Base-by-base conservation (phyloP, 768 basidiomycete species). In the Termitomyces sp. region DNA sequence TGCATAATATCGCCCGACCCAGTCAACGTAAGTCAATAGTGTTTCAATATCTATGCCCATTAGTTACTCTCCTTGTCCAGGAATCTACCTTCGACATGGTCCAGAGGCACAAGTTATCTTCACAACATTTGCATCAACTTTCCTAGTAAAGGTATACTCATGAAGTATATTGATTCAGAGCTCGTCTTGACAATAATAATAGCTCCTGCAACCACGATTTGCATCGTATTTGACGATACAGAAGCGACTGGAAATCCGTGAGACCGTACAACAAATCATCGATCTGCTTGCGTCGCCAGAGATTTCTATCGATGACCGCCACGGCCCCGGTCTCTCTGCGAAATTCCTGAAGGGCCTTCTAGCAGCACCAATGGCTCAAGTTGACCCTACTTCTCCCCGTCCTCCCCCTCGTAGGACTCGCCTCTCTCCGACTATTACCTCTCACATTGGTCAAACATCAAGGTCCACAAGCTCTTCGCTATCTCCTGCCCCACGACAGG, bases 91-190 rank as follows among this genome's bases (percentile, higher is more conserved):
- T 54, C 81, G 86, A 4, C 87, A 89, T 67, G 91, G 89, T 0
- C 89, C 91, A 2, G 90, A 91, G 67, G 85, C 87, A 0, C 87
- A 92, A 63, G 86, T 84, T 60, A 85, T 93, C 10, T 91, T 93
- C 64, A 79, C 86, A 28, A 89, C 87, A 0, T 93, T 92, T 62
- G 91, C 91, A 10, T 84, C 86, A 9, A 86, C 91, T 2, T 93
- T 93, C 76, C 76, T 94, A 16, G 80, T 94, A 63, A 93, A 93
- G 78, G 88, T 86, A 67, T 51, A 72, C 56, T 54, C 33, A 20
- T 16, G 43, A n/a, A 5, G 26, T 44, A n/a, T n/a, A 49, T 6
- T 18, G 9, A 16, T 18, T 9, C 46, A 30, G 43, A 30, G 43
- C 43, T 62, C 50, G 26, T 61, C 36, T 52, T 50, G 30, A 16